Conservation (phyloP, 768 basidiomycete genomes). For the Peribolospora kevripleyi region DNA sequence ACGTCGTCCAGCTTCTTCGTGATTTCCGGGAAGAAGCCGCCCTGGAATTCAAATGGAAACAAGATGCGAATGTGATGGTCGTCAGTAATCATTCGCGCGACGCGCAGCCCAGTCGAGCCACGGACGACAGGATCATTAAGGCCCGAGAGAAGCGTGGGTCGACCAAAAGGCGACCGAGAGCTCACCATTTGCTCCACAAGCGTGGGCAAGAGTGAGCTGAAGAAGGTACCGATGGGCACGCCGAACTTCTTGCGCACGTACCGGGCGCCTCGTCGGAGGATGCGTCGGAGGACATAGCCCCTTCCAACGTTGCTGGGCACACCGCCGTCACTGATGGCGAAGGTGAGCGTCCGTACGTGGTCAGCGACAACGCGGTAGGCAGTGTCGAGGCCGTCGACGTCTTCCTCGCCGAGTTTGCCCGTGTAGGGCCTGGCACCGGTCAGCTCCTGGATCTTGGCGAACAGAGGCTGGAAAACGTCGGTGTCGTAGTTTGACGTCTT, state of each 20-base stretch:
- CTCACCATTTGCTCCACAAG: conserved; percentile 69
- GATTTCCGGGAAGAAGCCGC: conserved; percentile 76
- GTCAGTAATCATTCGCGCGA: too few species aligned
- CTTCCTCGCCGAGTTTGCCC: conserved; percentile 87
- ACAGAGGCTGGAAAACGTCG: conserved; percentile 77
- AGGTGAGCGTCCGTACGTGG: conserved; percentile 81
- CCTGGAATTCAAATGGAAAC: conserved; percentile 26
- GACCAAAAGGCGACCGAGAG: not conserved
- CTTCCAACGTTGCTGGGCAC: conserved; percentile 88
- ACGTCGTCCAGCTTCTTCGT: conserved; percentile 55
- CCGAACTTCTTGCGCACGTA: conserved; percentile 83
- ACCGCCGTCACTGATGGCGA: conserved; percentile 89
- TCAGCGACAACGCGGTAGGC: conserved; percentile 94
- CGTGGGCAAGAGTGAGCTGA: conserved; percentile 71
- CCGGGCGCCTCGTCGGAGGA: conserved; percentile 76
- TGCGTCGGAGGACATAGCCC: conserved; percentile 87
- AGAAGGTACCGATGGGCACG: conserved; percentile 62
- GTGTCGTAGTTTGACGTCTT: conserved; percentile 93
- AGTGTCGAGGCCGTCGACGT: conserved; percentile 80
- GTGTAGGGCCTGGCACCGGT: conserved; percentile 67
- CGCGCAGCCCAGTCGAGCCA: too few species aligned
- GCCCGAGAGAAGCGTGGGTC: too few species aligned
- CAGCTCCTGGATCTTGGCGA: conserved; percentile 59
- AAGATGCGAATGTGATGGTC: not conserved
- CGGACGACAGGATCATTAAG: not conserved